phyloP scores from a whole-genome alignment of 139 green algal species.

The Tetratostichococcus sp. region DNA sequence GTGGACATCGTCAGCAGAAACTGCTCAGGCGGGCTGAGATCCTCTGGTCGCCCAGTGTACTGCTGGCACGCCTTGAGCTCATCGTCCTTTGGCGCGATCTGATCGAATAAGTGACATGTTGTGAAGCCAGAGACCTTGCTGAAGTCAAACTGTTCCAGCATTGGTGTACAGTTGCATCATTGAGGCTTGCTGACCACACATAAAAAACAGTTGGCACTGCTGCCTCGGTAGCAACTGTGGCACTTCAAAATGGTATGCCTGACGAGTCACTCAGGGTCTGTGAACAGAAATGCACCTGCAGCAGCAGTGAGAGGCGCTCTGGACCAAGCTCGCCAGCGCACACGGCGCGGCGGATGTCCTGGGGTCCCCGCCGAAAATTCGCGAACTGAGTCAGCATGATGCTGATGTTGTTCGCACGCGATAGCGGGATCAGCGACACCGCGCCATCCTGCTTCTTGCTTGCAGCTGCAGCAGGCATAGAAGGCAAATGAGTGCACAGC shows the following conservation, averaged over 20 bases:
- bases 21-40: constrained; percentile 50
- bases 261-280: no score
- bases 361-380: constrained; percentile 7
- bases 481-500: background rate
- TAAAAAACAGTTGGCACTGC: no score
- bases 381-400: constrained; percentile 71
- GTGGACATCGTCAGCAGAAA: constrained; percentile 49
- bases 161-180: no score
- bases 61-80: constrained; percentile 32
- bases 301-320: constrained; percentile 44
- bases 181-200: no score
- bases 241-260: no score
- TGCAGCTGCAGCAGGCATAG: background rate
- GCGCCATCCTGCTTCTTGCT: constrained; percentile 2
- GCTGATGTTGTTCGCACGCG: constrained; percentile 66
- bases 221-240: no score
- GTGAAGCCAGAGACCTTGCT: no score
- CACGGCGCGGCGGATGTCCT: constrained; percentile 29
- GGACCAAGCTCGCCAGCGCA: constrained; percentile 21
- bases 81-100: constrained; percentile 48
- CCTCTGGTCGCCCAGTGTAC: constrained; percentile 19
- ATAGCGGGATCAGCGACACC: constrained; percentile 41
- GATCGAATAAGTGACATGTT: background rate
- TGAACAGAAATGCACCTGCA: no score
- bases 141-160: no score